Conservation (phyloP, 768 basidiomycete genomes). For the Mycena maculata region DNA sequence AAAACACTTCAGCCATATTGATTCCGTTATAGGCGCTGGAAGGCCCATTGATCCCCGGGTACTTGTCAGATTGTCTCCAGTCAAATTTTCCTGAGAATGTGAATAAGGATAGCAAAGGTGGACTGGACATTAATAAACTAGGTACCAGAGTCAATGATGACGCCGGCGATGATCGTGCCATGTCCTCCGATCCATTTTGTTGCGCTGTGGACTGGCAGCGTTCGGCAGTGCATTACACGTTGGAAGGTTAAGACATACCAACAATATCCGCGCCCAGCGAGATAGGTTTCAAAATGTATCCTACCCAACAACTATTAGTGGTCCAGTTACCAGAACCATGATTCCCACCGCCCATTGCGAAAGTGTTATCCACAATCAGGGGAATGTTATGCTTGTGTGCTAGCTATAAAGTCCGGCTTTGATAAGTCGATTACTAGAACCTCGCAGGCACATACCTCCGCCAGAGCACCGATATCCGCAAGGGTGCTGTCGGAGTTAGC, state of each 20-base stretch:
- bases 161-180: slow-evolving; percentile 62
- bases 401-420: slow-evolving; percentile 50
- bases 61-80: not conserved
- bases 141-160: slow-evolving; percentile 62
- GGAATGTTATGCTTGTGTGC: slow-evolving; percentile 82
- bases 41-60: not conserved
- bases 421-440: too few relatives aligned
- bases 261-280: slow-evolving; percentile 84
- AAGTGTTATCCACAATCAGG: slow-evolving; percentile 84
- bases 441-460: slow-evolving; percentile 57
- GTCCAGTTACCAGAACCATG: not conserved
- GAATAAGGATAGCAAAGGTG: too few relatives aligned
- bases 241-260: slow-evolving; percentile 52
- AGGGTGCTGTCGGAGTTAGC: slow-evolving; percentile 80
- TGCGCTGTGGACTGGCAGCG: slow-evolving; percentile 2
- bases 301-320: slow-evolving; percentile 29
- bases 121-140: not conserved
- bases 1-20: not conserved
- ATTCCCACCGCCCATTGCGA: slow-evolving; percentile 70
- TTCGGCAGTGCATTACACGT: not conserved
- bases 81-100: slow-evolving; percentile 3
- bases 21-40: not conserved
- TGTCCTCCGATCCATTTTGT: slow-evolving; percentile 50
- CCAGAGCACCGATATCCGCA: slow-evolving; percentile 70
- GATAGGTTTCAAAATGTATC: slow-evolving; percentile 77